A percentile compares a stretch with the other conserved stretches of the same genome.
phyloP scores from a whole-genome alignment of 495 filamentous ascomycete genomes.

The Penicillium dipodomyicola region DNA sequence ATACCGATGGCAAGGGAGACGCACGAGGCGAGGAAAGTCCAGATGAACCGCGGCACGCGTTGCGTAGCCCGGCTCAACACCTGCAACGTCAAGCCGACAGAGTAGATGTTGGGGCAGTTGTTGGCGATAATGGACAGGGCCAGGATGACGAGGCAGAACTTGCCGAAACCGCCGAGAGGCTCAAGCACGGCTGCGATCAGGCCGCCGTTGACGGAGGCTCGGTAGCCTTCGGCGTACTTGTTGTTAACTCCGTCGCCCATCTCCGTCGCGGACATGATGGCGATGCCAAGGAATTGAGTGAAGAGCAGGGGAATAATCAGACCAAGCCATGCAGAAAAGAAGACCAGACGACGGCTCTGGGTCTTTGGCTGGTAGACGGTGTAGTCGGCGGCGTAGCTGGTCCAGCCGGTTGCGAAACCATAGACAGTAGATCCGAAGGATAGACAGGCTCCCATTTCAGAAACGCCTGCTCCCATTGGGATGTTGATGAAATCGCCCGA shows the following conservation, averaged over 20 bases:
- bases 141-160: conserved; percentile 79
- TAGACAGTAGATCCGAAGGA: conserved; percentile 73
- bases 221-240: conserved; percentile 62
- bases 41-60: conserved; percentile 73
- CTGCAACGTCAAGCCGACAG: conserved; percentile 72
- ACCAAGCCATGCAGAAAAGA: conserved; percentile 67
- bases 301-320: conserved; percentile 72
- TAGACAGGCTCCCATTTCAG: conserved; percentile 63
- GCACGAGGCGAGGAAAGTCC: conserved; percentile 65
- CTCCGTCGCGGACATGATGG: conserved; percentile 62
- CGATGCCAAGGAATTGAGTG: conserved; percentile 75
- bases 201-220: conserved; percentile 62
- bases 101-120: conserved; percentile 90
- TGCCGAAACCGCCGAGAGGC: conserved; percentile 69
- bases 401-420: conserved; percentile 81
- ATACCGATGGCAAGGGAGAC: conserved; percentile 75
- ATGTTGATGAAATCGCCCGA: conserved; percentile 70
- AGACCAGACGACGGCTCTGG: conserved; percentile 58
- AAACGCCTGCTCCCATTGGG: conserved; percentile 59
- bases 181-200: conserved; percentile 67
- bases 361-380: conserved; percentile 74
- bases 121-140: conserved; percentile 78
- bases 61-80: conserved; percentile 63
- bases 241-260: conserved; percentile 43
- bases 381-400: conserved; percentile 76